A percentile compares a stretch with the other conserved stretches of the same genome.
Conservation (phyloP, 2,329 filamentous ascomycete genomes). For the Nannizziopsis barbatae region DNA sequence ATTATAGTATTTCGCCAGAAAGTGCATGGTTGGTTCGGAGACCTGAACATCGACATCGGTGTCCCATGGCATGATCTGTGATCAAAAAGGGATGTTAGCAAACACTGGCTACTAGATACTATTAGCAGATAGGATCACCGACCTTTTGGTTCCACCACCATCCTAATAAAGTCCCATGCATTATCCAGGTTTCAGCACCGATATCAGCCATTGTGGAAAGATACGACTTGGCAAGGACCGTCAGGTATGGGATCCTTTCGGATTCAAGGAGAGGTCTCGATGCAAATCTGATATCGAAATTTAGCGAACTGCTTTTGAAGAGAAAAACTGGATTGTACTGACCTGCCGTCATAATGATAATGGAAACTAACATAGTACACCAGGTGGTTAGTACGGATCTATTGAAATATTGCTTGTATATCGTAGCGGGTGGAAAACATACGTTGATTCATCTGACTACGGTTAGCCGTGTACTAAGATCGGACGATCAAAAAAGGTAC, state of each 20-base stretch:
- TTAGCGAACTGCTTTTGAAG: background rate
- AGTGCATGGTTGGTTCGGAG: slow-evolving; percentile 44
- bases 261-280: slow-evolving; percentile 35
- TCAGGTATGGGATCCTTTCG: slow-evolving; percentile 40
- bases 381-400: background rate
- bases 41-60: slow-evolving; percentile 51
- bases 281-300: slow-evolving; percentile 36
- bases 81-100: background rate
- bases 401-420: background rate
- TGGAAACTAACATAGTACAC: slow-evolving; percentile 18
- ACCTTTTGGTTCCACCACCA: slow-evolving; percentile 53
- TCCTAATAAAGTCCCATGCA: slow-evolving; percentile 50
- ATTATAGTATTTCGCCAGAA: slow-evolving; percentile 49
- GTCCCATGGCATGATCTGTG: slow-evolving; percentile 49
- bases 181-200: slow-evolving; percentile 51
- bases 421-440: slow-evolving; percentile 3
- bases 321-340: slow-evolving; percentile 3
- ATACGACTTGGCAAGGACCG: slow-evolving; percentile 45
- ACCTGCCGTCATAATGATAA: slow-evolving; percentile 33
- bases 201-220: slow-evolving; percentile 46
- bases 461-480: background rate
- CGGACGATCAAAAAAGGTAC: background rate
- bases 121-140: slow-evolving; percentile 1
- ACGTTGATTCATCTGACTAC: slow-evolving; percentile 14
- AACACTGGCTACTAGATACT: background rate